Evolutionary conservation across 306 rosid species (phyloP).

Genomic region (Trichosanthes truncata): DNA sequence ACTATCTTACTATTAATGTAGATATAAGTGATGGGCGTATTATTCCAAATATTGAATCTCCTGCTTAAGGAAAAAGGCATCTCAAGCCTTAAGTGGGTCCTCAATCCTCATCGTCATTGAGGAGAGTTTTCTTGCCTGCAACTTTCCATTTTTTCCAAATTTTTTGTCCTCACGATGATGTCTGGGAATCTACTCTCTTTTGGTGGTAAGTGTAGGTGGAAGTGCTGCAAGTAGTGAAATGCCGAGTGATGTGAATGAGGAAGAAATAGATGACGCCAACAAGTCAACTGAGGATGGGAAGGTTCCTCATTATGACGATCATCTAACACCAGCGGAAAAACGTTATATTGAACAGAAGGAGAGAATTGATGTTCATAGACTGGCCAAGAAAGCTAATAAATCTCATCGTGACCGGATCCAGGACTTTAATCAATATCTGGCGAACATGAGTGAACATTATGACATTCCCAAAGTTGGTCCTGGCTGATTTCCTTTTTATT

Average conservation of each 20-base stretch:
- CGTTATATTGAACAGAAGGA: slow-evolving; percentile 91
- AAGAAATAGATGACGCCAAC: slow-evolving; percentile 32
- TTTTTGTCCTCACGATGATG: neutral
- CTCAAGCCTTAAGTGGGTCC: neutral
- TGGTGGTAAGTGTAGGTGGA: slow-evolving; percentile 15
- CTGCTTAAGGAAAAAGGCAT: no score
- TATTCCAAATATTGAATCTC: no score
- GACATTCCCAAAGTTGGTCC: slow-evolving; percentile 98
- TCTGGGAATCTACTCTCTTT: neutral
- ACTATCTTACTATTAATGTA: neutral
- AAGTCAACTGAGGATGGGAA: slow-evolving; percentile 43
- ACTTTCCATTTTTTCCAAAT: neutral
- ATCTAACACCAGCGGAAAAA: slow-evolving; percentile 82
- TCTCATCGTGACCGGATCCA: slow-evolving; percentile 96
- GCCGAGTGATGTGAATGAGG: slow-evolving; percentile 33
- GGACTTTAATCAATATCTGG: slow-evolving; percentile 91
- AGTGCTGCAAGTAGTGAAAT: slow-evolving; percentile 47
- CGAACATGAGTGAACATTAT: slow-evolving; percentile 98
- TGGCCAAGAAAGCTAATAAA: slow-evolving; percentile 76
- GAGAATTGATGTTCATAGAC: slow-evolving; percentile 58
- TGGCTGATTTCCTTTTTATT: slow-evolving; percentile 27
- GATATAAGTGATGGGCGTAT: no score
- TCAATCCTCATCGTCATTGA: neutral
- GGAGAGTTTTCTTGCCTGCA: neutral
- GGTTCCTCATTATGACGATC: slow-evolving; percentile 46